Evolutionary conservation across 179 eudicot species (phyloP).

Genomic region (Nepenthes alata): DNA sequence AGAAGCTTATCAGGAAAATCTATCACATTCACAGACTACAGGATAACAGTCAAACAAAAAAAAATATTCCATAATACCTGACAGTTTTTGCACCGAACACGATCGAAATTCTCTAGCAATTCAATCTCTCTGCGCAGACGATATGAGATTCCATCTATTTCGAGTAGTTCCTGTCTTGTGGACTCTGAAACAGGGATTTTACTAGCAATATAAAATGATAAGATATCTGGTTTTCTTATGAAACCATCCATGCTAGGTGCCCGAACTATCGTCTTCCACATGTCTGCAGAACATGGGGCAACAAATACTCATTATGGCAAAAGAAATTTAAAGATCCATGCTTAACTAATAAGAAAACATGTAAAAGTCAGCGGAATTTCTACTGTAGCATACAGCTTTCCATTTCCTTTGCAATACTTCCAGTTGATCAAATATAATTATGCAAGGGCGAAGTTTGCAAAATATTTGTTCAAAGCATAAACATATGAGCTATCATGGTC

Average conservation of each 20-base stretch:
- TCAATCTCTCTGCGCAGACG: conserved; percentile 79
- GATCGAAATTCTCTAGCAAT: conserved; percentile 74
- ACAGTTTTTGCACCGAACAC: conserved; percentile 65
- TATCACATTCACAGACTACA: background rate
- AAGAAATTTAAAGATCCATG: background rate
- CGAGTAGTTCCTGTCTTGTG: conserved; percentile 83
- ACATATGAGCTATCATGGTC: too few relatives aligned
- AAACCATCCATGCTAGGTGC: conserved; percentile 61
- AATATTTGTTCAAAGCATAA: too few relatives aligned
- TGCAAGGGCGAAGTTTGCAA: too few relatives aligned
- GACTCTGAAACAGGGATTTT: conserved; percentile 83
- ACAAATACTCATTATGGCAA: background rate
- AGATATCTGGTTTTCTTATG: conserved; percentile 55
- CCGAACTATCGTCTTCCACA: conserved; percentile 79
- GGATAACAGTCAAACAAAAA: background rate
- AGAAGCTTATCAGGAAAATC: conserved; percentile 1
- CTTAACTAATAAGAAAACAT: too few relatives aligned
- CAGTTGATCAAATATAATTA: too few relatives aligned
- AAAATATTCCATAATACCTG: conserved; percentile 32
- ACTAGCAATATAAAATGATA: conserved; percentile 80
- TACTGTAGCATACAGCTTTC: too few relatives aligned
- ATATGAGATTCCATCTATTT: conserved; percentile 78
- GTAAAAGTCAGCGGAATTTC: too few relatives aligned
- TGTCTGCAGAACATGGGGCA: conserved; percentile 37
- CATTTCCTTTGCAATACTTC: too few relatives aligned